Percentiles rank a stretch among this genome's conserved stretches.
Evolutionary conservation across 768 basidiomycete genomes (phyloP).

Genomic region (Lentinula raphanica): DNA sequence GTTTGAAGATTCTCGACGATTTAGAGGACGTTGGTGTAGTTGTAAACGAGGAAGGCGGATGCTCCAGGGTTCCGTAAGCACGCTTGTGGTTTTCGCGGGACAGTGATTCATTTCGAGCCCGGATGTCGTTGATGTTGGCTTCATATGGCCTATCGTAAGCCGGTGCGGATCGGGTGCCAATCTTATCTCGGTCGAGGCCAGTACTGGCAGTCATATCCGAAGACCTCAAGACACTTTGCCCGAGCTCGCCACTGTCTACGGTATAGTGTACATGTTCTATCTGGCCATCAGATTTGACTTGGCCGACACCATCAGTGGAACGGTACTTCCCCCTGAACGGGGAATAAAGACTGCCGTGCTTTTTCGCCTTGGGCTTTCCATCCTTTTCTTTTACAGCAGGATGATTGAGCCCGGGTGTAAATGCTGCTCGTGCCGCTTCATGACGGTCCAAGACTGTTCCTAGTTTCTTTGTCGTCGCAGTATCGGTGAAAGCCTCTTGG

Average conservation of each 20-base stretch:
- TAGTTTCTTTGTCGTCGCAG: neutral
- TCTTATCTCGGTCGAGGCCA: neutral
- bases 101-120: neutral
- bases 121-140: neutral
- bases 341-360: neutral
- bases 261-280: neutral
- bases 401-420: neutral
- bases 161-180: neutral
- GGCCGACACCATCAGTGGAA: neutral
- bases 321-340: neutral
- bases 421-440: neutral
- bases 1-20: neutral
- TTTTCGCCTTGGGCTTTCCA: neutral
- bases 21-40: neutral
- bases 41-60: neutral
- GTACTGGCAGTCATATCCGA: neutral
- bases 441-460: constrained; percentile 4
- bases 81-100: neutral
- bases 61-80: neutral
- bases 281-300: neutral
- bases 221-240: neutral
- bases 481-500: constrained; percentile 2
- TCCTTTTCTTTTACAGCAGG: neutral
- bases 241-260: neutral
- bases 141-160: neutral